Conservation (phyloP, 768 basidiomycete genomes). For the Rhizopogon vulgaris region DNA sequence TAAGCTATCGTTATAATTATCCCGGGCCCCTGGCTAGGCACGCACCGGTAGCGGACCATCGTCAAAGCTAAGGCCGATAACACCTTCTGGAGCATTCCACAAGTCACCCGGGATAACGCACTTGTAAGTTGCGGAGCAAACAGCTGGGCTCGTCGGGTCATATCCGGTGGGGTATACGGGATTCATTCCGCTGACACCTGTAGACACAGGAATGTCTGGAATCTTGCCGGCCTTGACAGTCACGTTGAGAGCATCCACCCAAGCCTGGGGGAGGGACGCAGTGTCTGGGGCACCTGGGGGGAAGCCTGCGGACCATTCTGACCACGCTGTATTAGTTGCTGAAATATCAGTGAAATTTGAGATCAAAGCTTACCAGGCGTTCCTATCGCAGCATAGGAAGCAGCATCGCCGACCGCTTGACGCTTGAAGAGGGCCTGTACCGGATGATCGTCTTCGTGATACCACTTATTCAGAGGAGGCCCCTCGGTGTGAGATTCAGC, state of each 20-base stretch:
- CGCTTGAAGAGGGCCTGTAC: constrained; percentile 61
- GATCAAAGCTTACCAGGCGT: constrained; percentile 40
- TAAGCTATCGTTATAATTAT: constrained; percentile 3
- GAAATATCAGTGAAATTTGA: neutral
- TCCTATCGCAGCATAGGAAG: constrained; percentile 49
- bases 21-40: neutral
- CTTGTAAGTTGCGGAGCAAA: constrained; percentile 77
- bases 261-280: constrained; percentile 50
- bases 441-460: constrained; percentile 54
- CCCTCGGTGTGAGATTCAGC: constrained; percentile 3
- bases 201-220: constrained; percentile 56
- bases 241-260: constrained; percentile 64
- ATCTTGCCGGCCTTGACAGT: constrained; percentile 69
- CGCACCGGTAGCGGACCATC: constrained; percentile 64
- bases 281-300: constrained; percentile 49
- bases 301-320: constrained; percentile 62
- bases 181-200: constrained; percentile 23
- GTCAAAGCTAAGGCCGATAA: constrained; percentile 66
- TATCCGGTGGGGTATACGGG: constrained; percentile 33
- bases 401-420: constrained; percentile 36
- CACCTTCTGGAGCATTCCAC: constrained; percentile 72
- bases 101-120: constrained; percentile 58
- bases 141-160: constrained; percentile 37
- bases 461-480: constrained; percentile 42
- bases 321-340: neutral